Evolutionary conservation across 2,329 filamentous ascomycete genomes (phyloP), one percentile per base, ranked within the genome.

Genomic region (Monilinia fructigena): DNA sequence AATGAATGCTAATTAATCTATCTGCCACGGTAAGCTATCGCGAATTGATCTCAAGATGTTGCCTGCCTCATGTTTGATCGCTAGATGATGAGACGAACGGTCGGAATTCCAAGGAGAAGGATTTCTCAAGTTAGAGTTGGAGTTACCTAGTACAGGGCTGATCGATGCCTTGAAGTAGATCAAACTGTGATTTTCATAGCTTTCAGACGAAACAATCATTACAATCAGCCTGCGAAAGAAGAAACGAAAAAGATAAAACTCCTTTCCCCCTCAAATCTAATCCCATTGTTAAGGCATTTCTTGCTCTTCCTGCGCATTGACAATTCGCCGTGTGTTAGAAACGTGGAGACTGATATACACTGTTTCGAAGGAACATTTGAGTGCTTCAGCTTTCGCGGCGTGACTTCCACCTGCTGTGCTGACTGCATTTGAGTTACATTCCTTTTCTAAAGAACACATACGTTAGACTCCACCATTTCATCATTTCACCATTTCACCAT

Each of bases 181-280:
- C 31, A 45, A 54, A 54, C 48, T 28, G 54, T 18, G 35, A 42
- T 26, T 28, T 31, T 54, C 40, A 12, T 63, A 45, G 50, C 26
- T 26, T 55, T 54, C 20, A 55, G 38, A 42, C 60, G 50, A 63
- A 63, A 63, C 60, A 55, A 47, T 42, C 28, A 55, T 53, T 18
- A 52, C 26, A 55, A 18, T 42, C 23, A 53, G 26, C 52, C 61
- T 18, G 16, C 53, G n/a, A 62, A 62, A 62, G n/a, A 20, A 63
- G 60, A 63, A 63, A 63, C 50, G 40, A 54, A 10, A 2, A 47
- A 16, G 26, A 47, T 10, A 14, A 45, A 47, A 35, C 31, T 35
- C 31, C 31, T 35, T 35, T 35, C 7, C 31, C 31, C 31, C 31
- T 35, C 31, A 8, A 35, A 35, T 35, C 31, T 35, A 8, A 35